Conservation (phyloP, 352 stramenopile species). For the Pythium folliculosum region DNA sequence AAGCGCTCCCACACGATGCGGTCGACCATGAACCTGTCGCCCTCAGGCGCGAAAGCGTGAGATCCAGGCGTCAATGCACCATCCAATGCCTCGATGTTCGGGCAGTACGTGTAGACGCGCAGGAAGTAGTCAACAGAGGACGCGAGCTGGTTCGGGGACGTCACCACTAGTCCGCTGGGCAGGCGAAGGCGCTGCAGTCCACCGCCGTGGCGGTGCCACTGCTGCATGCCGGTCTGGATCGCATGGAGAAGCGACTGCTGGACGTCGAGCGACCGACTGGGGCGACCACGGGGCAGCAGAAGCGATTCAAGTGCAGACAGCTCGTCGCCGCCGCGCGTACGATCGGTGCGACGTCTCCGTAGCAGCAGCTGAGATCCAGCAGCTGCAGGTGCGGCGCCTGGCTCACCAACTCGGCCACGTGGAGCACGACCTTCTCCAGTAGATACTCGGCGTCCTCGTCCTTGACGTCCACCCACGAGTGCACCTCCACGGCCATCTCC, state of each 20-base stretch:
- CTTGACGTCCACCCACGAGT: background rate
- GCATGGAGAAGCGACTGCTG: background rate
- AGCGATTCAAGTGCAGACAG: conserved; percentile 6
- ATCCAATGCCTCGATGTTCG: conserved; percentile 12
- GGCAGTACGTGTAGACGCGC: conserved; percentile 4
- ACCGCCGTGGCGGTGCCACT: conserved; percentile 5
- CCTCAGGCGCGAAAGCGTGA: too few relatives aligned
- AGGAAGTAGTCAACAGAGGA: background rate
- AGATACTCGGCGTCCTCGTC: too few relatives aligned
- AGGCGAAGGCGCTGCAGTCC: conserved; percentile 7
- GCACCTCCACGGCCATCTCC: background rate
- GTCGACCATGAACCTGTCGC: background rate
- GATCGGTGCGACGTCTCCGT: background rate
- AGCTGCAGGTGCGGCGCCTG: conserved; percentile 11
- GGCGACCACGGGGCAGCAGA: background rate
- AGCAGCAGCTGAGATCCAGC: conserved; percentile 9
- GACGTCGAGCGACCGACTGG: background rate
- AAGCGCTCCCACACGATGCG: conserved; percentile 9
- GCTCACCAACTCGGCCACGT: background rate
- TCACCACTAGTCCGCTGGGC: background rate
- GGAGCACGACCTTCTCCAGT: background rate
- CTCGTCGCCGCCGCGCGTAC: background rate
- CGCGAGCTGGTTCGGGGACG: background rate
- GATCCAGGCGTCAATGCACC: conserved; percentile 7
- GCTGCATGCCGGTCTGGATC: background rate